Conservation (phyloP, 2,329 filamentous ascomycete genomes). For the Fusarium miscanthi region DNA sequence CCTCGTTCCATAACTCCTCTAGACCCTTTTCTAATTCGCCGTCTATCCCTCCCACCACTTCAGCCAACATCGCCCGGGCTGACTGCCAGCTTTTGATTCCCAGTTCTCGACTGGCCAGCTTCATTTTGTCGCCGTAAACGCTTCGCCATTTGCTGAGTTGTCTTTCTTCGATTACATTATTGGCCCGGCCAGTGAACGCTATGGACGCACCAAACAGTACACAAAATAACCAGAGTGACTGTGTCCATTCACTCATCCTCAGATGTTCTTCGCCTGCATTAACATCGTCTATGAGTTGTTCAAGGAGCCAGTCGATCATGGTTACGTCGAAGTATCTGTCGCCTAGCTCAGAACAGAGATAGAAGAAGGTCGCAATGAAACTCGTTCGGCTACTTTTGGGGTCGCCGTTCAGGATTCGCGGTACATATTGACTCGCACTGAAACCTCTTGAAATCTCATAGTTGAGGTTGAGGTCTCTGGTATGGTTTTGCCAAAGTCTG, state of each 20-base stretch:
- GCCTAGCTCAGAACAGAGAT: slow-evolving; percentile 58
- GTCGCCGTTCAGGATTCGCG: slow-evolving; percentile 50
- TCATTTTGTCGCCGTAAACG: slow-evolving; percentile 56
- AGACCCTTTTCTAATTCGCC: slow-evolving; percentile 55
- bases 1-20: slow-evolving; percentile 55
- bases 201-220: slow-evolving; percentile 59
- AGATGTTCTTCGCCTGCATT: slow-evolving; percentile 55
- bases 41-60: slow-evolving; percentile 55
- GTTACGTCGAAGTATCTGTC: slow-evolving; percentile 56
- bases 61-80: slow-evolving; percentile 51
- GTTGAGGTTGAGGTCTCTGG: slow-evolving; percentile 50
- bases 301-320: slow-evolving; percentile 58
- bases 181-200: slow-evolving; percentile 52
- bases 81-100: slow-evolving; percentile 53
- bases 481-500: slow-evolving; percentile 52
- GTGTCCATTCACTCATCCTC: slow-evolving; percentile 55
- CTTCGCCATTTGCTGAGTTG: slow-evolving; percentile 54
- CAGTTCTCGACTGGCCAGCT: slow-evolving; percentile 53
- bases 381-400: slow-evolving; percentile 56
- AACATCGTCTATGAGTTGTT: slow-evolving; percentile 58
- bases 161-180: slow-evolving; percentile 50
- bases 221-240: slow-evolving; percentile 59
- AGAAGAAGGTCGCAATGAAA: slow-evolving; percentile 61
- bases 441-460: slow-evolving; percentile 53
- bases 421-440: slow-evolving; percentile 48